These are phyloP conservation scores for Starmerella lactis-condensi DNA, from an alignment of 805 yeast genomes.

Conservation along the genomic window DNA sequence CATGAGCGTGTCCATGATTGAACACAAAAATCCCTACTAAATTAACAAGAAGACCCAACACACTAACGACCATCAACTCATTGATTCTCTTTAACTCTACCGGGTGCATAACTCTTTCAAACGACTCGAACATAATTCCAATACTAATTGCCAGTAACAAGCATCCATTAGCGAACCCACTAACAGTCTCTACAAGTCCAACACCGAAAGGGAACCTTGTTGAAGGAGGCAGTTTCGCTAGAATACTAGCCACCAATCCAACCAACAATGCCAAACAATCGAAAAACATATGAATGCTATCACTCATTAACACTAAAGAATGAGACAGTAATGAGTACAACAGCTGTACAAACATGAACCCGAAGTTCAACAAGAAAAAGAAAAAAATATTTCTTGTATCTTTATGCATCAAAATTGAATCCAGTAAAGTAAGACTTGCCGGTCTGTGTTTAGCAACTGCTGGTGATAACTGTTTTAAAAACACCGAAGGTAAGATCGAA, in stretches of 20 bases:
- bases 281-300: constrained; percentile 87
- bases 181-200: constrained; percentile 67
- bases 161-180: constrained; percentile 91
- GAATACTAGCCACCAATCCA: constrained; percentile 70
- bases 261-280: constrained; percentile 82
- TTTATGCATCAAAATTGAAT: constrained; percentile 29
- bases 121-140: constrained; percentile 71
- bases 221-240: constrained; percentile 40
- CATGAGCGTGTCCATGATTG: constrained; percentile 38
- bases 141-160: constrained; percentile 72
- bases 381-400: constrained; percentile 82
- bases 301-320: constrained; percentile 78
- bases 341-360: constrained; percentile 88
- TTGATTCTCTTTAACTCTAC: constrained; percentile 59
- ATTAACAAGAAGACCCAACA: constrained; percentile 71
- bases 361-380: constrained; percentile 64
- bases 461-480: no score
- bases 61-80: constrained; percentile 69
- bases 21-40: constrained; percentile 87
- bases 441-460: no score
- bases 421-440: constrained; percentile 20
- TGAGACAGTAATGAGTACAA: constrained; percentile 82
- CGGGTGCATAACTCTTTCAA: constrained; percentile 64
- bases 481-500: no score
- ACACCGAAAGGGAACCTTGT: constrained; percentile 76